Percentiles rank a stretch among this genome's conserved stretches.
Conservation (phyloP, 768 basidiomycete species). For the Boletales sp. region DNA sequence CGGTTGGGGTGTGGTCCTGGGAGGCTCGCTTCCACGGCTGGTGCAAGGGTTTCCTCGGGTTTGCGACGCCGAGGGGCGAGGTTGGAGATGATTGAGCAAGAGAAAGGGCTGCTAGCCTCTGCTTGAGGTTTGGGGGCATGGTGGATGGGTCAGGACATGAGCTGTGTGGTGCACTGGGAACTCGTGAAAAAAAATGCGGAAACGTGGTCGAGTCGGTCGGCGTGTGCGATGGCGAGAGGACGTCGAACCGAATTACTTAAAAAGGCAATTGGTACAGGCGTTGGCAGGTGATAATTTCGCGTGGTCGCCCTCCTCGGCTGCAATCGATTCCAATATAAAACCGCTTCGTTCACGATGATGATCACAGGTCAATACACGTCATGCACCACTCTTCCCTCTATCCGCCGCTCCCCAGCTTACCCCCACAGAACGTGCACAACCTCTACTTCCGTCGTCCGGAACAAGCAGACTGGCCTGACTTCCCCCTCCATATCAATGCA, state of each 20-base stretch:
- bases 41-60: slow-evolving; percentile 40
- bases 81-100: slow-evolving; percentile 50
- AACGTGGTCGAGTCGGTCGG: too few relatives aligned
- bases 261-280: too few relatives aligned
- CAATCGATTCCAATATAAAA: background rate
- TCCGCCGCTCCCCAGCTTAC: slow-evolving; percentile 47
- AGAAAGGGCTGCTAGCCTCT: slow-evolving; percentile 62
- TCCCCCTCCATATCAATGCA: slow-evolving; percentile 53
- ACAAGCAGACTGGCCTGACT: slow-evolving; percentile 54
- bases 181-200: background rate
- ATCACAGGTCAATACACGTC: background rate
- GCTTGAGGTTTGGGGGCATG: slow-evolving; percentile 52
- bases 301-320: too few relatives aligned
- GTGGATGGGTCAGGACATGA: background rate
- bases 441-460: slow-evolving; percentile 52
- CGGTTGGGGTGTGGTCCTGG: slow-evolving; percentile 22
- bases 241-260: too few relatives aligned
- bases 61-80: slow-evolving; percentile 24
- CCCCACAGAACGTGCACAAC: slow-evolving; percentile 53
- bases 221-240: background rate
- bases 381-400: slow-evolving; percentile 47
- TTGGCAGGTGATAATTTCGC: too few relatives aligned
- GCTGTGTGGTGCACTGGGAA: background rate
- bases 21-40: slow-evolving; percentile 50
- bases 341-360: background rate